Conservation (phyloP, 495 filamentous ascomycete genomes). For the Peziza echinospora region DNA sequence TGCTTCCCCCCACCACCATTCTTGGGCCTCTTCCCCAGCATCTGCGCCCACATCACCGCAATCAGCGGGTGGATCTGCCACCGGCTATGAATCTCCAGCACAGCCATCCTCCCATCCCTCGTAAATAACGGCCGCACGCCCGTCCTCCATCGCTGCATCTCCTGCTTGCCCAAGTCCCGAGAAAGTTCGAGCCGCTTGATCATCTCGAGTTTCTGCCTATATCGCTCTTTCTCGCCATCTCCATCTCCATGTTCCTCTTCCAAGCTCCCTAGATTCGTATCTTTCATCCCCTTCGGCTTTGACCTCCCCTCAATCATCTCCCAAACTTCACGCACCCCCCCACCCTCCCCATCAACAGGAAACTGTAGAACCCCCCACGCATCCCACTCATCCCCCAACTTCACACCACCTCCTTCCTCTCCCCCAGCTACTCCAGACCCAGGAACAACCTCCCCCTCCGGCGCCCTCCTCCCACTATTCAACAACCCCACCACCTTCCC, state of each 20-base stretch:
- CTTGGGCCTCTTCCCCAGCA: conserved; percentile 28
- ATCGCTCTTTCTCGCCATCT: conserved; percentile 9
- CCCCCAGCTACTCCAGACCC: too few species aligned
- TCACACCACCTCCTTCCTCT: too few species aligned
- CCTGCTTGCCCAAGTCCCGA: too few species aligned
- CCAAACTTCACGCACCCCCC: conserved; percentile 17
- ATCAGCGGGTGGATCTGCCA: conserved; percentile 39
- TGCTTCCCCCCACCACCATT: conserved; percentile 12
- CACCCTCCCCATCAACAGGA: conserved; percentile 9
- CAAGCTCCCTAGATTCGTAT: not conserved
- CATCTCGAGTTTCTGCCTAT: conserved; percentile 31
- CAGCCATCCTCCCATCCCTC: conserved; percentile 32
- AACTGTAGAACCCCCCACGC: conserved; percentile 33
- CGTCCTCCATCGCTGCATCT: too few species aligned
- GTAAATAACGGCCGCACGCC: conserved; percentile 35
- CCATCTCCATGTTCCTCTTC: not conserved
- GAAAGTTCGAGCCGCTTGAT: too few species aligned
- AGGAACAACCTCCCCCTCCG: not conserved
- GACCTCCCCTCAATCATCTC: conserved; percentile 26
- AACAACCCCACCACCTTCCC: not conserved
- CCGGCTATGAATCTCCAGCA: conserved; percentile 30
- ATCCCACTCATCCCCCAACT: too few species aligned
- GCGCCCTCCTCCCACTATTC: not conserved
- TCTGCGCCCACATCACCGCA: conserved; percentile 35
- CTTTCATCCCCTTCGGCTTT: conserved; percentile 8